Base-by-base conservation (phyloP, 352 stramenopile species). In the Elongisporangium anandrum region DNA sequence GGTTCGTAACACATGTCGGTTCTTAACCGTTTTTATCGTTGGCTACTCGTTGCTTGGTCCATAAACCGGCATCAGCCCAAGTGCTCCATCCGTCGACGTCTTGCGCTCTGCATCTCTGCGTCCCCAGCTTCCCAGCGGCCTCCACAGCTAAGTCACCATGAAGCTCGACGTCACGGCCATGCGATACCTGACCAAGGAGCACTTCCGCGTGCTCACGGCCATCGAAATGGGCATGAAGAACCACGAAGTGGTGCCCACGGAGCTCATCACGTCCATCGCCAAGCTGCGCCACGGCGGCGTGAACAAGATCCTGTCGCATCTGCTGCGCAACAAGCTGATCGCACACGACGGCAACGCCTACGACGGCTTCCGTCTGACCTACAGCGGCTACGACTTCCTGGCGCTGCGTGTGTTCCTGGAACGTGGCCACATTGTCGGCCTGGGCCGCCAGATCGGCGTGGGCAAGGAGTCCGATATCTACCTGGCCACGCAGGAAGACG, bases 381-480 rank as follows among this genome's bases (percentile, higher is more conserved):
- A 98, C 69, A 96, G 81, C 21, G 98, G 98, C n/a, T 99, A 99
- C 70, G 98, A 99, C 73, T 99, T 98, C 68, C 75, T 99, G 19
- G 97, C 98, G 19, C 77, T 99, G 51, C 83, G 96, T 41, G 91
- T 98, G 52, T 93, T 99, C 57, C 89, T 99, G 53, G 77, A 91
- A 34, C 83, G 97, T 22, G 94, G 94, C 19, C 82, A 98, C 60
- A 96, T 98, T 61, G 75, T 73, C 6, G 93, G 88, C 2, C 68
- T 98, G 19, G 94, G 94, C 6, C 81, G 88, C 26, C 88, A 98
- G 65, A 99, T 99, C 61, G 97, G 97, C 23, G 97, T 99, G 26
- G 98, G 98, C 45, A 99, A 99, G 68, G 98, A 99, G 71, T 98
- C 89, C 17, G 98, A 99, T 77, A 98, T 99, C 58, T 99, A 98